These are phyloP conservation scores for Aspergillus asperescens DNA, from an alignment of 495 filamentous ascomycete genomes.

Conservation along the genomic window DNA sequence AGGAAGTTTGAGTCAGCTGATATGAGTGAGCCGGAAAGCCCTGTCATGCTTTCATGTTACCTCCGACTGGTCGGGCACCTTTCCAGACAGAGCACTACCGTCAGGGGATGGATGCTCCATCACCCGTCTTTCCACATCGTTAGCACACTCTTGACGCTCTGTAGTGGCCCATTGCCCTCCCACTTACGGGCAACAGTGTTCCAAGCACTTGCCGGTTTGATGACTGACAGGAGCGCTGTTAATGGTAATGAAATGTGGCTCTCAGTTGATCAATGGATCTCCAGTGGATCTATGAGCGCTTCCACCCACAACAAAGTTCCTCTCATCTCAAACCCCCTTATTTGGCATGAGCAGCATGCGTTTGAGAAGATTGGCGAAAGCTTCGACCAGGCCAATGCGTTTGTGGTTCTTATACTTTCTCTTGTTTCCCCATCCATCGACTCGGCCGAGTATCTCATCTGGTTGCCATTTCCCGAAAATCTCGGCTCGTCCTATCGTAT, in stretches of 20 bases:
- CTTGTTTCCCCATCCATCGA: conserved; percentile 59
- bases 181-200: conserved; percentile 76
- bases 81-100: conserved; percentile 58
- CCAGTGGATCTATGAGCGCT: conserved; percentile 44
- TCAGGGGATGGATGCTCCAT: conserved; percentile 63
- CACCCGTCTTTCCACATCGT: conserved; percentile 58
- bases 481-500: conserved; percentile 74
- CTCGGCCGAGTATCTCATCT: conserved; percentile 45
- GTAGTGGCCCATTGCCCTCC: conserved; percentile 60
- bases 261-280: conserved; percentile 66
- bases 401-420: conserved; percentile 65
- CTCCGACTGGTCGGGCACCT: conserved; percentile 80
- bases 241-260: conserved; percentile 64
- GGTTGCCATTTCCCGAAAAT: conserved; percentile 79
- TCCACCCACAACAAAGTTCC: conserved; percentile 31
- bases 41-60: conserved; percentile 89
- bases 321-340: conserved; percentile 33
- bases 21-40: conserved; percentile 74
- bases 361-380: conserved; percentile 57
- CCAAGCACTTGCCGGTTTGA: conserved; percentile 57
- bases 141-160: conserved; percentile 62
- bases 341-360: conserved; percentile 49
- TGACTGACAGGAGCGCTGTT: conserved; percentile 57
- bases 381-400: conserved; percentile 77
- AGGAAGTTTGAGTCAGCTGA: conserved; percentile 63